phyloP scores from a whole-genome alignment of 345 rosid genomes.

The Lenwebbia sp. region DNA sequence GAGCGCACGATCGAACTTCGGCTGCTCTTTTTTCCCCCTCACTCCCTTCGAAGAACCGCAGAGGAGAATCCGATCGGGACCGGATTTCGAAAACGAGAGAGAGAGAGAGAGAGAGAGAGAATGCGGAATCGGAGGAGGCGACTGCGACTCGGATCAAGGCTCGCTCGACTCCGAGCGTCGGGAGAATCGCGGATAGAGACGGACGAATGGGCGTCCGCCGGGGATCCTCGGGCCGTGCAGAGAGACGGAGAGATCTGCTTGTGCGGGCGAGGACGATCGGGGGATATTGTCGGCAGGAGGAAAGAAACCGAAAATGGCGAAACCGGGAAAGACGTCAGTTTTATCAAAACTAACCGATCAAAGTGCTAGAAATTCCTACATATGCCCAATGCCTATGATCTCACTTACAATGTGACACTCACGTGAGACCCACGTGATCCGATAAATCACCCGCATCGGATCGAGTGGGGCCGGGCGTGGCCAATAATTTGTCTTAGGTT shows the following conservation, averaged over 20 bases:
- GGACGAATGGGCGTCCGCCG: background rate
- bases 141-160: background rate
- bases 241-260: background rate
- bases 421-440: background rate
- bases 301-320: background rate
- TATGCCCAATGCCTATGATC: rapidly evolving
- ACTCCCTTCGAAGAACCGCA: background rate
- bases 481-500: background rate
- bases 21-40: background rate
- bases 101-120: background rate
- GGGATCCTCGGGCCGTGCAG: background rate
- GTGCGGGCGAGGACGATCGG: background rate
- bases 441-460: background rate
- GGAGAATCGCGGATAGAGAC: background rate
- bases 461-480: too few relatives aligned
- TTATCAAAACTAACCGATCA: background rate
- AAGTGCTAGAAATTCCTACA: background rate
- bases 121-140: background rate
- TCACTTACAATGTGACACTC: background rate
- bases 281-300: background rate
- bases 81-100: background rate
- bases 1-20: background rate
- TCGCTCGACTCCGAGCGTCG: background rate
- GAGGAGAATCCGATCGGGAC: background rate
- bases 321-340: background rate